Conservation (phyloP, 164 flowering plant genomes). For the Vitis riparia region DNA sequence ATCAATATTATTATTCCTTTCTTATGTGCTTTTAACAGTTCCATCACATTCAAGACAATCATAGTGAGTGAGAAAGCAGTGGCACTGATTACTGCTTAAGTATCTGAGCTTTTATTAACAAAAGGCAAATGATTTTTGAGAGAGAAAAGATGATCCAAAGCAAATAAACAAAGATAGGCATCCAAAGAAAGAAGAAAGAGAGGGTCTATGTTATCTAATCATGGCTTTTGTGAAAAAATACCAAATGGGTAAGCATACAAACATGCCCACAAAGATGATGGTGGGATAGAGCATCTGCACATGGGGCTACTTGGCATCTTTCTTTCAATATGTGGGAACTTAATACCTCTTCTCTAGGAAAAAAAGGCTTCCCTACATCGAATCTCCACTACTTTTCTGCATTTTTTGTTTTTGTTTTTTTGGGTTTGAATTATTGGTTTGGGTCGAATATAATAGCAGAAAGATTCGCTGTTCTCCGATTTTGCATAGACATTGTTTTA, state of each 20-base stretch:
- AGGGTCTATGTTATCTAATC: conserved; percentile 16
- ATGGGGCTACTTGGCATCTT: conserved; percentile 9
- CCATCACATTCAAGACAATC: neutral
- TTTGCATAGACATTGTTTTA: neutral
- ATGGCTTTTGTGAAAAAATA: conserved; percentile 5
- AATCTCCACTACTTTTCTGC: neutral
- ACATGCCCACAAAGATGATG: conserved; percentile 5
- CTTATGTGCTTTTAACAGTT: neutral
- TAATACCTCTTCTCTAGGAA: conserved; percentile 7
- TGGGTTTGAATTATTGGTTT: too few relatives aligned
- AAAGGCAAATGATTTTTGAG: conserved; percentile 36
- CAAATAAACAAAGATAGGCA: conserved; percentile 11
- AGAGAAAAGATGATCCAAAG: conserved; percentile 14
- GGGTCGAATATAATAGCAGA: neutral
- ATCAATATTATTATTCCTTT: too few relatives aligned
- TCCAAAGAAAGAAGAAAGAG: conserved; percentile 15
- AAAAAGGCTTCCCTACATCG: neutral
- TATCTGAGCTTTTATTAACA: conserved; percentile 20
- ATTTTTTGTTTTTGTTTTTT: too few relatives aligned
- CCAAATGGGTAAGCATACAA: conserved; percentile 10
- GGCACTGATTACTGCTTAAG: conserved; percentile 5
- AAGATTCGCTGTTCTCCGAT: neutral
- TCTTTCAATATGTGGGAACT: conserved; percentile 2
- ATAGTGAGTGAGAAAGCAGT: conserved; percentile 7
- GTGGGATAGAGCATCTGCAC: conserved; percentile 12